Percentiles rank a stretch among this genome's conserved stretches.
Conservation (phyloP, 345 rosid genomes). For the Syzygium aromaticum region DNA sequence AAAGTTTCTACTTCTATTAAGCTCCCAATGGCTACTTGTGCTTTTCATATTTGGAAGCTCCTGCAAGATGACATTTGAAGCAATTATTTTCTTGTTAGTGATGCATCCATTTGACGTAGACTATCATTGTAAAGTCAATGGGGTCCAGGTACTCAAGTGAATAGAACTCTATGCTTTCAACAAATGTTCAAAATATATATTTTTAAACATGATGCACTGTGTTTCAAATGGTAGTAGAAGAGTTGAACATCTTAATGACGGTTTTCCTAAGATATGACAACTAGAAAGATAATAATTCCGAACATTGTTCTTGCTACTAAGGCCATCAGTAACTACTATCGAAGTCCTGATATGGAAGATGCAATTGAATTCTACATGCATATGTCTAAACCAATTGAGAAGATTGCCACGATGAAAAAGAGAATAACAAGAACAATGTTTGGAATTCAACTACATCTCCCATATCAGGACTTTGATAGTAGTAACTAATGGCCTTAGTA, state of each 20-base stretch:
- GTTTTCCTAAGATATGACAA: conserved; percentile 27
- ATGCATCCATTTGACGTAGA: conserved; percentile 41
- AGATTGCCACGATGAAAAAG: conserved; percentile 20
- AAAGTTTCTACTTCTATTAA: background rate
- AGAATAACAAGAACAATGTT: conserved; percentile 10
- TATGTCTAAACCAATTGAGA: conserved; percentile 20
- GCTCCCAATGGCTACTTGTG: conserved; percentile 17
- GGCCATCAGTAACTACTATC: background rate
- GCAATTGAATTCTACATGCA: conserved; percentile 28
- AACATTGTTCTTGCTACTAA: conserved; percentile 24
- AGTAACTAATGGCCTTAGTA: conserved; percentile 22
- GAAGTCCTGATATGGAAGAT: conserved; percentile 38
- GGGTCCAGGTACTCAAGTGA: conserved; percentile 11
- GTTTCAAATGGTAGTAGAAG: conserved; percentile 29
- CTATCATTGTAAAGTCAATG: conserved; percentile 27
- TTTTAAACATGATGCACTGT: background rate
- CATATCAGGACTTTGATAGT: conserved; percentile 31
- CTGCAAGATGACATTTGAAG: too few relatives aligned
- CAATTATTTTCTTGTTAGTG: conserved; percentile 3
- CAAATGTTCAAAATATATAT: background rate
- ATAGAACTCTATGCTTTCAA: background rate
- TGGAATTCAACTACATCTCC: conserved; percentile 29
- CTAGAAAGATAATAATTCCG: conserved; percentile 16
- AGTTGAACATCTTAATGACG: conserved; percentile 31
- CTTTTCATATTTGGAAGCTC: conserved; percentile 31